Base-by-base conservation (phyloP, 331 rosid genomes). In the Phaseolus coccineus region DNA sequence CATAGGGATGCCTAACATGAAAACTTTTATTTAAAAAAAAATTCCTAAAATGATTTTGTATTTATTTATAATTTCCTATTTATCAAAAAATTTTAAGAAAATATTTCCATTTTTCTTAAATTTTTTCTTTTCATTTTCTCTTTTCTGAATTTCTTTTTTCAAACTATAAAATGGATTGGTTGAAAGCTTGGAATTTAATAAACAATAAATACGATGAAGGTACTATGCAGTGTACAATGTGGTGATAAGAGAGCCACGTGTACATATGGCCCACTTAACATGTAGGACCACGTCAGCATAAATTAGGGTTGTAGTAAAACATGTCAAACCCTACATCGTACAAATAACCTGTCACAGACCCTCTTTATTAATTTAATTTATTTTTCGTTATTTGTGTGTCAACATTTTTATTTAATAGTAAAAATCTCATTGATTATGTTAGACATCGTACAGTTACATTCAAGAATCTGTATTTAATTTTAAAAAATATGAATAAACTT, bases 191-290 rank as follows among this genome's bases (percentile, higher is more conserved):
- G 25, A 6, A 42, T 24, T 44, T 46, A 46, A 42, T 67, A 42
- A 46, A 68, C 28, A 68, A 68, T 68, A 46, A 68, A 68, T 68
- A 68, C 2, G 73, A 46, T 44, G 73, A 68, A 40, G 40, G 73
- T 68, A 68, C 55, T 1, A 27, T 14, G 57, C 56, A 7, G 31
- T 40, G 3, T 35, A 31, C 11, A 7, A 7, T 58, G 57, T 71
- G 76, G 76, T 81, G 16, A 15, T 1, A 16, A 33, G 28, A 22
- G 16, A 44, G 71, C 70, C 76, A 74, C 80, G 84, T 81, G 80
- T 81, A 5, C 0, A 0, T 14, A 69, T 42, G 75, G 64, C 76
- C 74, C 70, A 12, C 39, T 6, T 3, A 10, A 4, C n/a, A 5
- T 9, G 9, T 25, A 2, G 40, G 15, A 25, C 69, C 84, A 73